Conservation (phyloP, 129 eudicot genomes). For the Erigeron canadensis region DNA sequence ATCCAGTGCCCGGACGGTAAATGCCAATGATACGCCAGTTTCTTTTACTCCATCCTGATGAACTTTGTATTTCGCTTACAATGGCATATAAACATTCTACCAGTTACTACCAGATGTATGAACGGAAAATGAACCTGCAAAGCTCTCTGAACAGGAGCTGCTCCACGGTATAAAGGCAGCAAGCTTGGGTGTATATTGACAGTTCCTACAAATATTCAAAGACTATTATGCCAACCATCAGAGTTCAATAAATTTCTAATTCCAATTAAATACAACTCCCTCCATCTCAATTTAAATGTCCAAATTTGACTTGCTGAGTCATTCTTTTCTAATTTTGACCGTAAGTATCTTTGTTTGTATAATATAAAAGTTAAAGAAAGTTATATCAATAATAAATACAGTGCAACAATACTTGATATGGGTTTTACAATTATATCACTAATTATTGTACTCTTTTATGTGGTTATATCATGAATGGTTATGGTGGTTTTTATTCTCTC, state of each 20-base stretch:
- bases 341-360: no score
- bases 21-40: slow-evolving; percentile 94
- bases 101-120: neutral
- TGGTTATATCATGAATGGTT: no score
- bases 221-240: neutral
- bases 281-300: no score
- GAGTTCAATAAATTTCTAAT: slow-evolving; percentile 9
- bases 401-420: neutral
- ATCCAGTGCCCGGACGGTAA: slow-evolving; percentile 82
- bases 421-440: neutral
- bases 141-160: slow-evolving; percentile 99
- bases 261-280: neutral
- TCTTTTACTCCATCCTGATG: slow-evolving; percentile 84
- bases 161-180: slow-evolving; percentile 93
- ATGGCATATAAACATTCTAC: neutral
- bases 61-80: slow-evolving; percentile 8
- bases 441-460: neutral
- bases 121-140: slow-evolving; percentile 59
- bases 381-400: no score
- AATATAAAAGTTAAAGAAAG: no score
- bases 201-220: slow-evolving; percentile 57
- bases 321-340: no score
- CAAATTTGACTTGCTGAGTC: no score
- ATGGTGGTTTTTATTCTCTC: no score
- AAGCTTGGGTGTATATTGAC: slow-evolving; percentile 95